Conservation (phyloP, 257 asterid genomes). For the Capsicum baccatum region DNA sequence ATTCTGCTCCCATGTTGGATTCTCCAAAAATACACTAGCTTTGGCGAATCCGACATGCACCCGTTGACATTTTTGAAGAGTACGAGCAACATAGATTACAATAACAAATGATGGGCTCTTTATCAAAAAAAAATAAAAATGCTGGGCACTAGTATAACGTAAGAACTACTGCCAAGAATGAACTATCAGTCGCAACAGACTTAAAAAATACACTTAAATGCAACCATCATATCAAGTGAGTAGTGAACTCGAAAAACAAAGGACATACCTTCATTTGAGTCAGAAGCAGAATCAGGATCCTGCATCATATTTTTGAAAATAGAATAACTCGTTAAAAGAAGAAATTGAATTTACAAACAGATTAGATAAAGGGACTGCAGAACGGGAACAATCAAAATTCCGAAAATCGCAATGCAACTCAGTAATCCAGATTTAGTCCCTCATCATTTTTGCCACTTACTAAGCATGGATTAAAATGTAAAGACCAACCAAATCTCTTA, state of each 20-base stretch:
- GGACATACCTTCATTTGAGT: slow-evolving; percentile 63
- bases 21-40: no score
- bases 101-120: not conserved
- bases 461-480: not conserved
- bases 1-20: no score
- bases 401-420: not conserved
- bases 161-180: not conserved
- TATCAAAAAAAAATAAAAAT: no score
- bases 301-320: slow-evolving; percentile 42
- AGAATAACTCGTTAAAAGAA: slow-evolving; percentile 28
- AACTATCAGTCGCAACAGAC: not conserved
- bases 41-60: no score
- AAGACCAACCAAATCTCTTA: not conserved
- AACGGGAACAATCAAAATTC: not conserved
- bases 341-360: not conserved
- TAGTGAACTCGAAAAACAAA: slow-evolving; percentile 16
- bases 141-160: not conserved
- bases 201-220: not conserved
- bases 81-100: not conserved
- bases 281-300: slow-evolving; percentile 63
- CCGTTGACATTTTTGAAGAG: no score
- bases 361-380: not conserved
- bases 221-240: not conserved
- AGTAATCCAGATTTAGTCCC: not conserved
- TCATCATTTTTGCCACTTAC: not conserved